Base-by-base conservation (phyloP, 208 protist genomes). In the Herpetomonas tarakana region DNA sequence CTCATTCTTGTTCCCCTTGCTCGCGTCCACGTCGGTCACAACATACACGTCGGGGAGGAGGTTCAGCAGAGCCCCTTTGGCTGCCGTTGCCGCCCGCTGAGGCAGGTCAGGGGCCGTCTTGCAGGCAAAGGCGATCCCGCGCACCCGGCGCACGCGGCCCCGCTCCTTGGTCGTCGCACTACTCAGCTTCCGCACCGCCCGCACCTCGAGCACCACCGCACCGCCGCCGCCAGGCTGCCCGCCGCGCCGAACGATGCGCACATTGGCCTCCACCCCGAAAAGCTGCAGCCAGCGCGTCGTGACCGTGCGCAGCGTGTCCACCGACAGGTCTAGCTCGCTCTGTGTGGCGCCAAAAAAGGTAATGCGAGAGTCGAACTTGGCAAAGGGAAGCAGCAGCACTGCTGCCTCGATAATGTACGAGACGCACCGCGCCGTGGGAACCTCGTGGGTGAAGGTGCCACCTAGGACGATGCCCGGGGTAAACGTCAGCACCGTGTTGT, bases 41-140 rank as follows among this genome's bases (percentile, higher is more conserved):
- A 97, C 78, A 71, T 96, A 97, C 44, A 97, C 85, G 69, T 97
- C 92, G 0, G 93, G 91, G 25, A 97, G 60, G n/a, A 97, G 53
- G 45, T 93, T 76, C 18, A 96, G 76, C 62, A 97, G 74, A 19
- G 92, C 78, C 3, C 90, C 88, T 55, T 97, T 96, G 9, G 92
- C 82, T 2, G 87, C 78, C 4, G 88, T 93, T 18, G 92, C 92
- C 3, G 81, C 73, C 29, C 92, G 76, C 65, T 97, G 93, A 18
- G 76, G 70, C 38, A 98, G 71, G 59, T 98, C 91, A 0, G 90
- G 68, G 1, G 93, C 85, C 12, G 86, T 84, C 44, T 81, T 81
- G 30, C 71, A 83, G n/a, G 74, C 87, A 73, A 93, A 98, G n/a
- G 89, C 83, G 38, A 97, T 94, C 16, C 95, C 95, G 26, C 95